Evolutionary conservation across 805 yeast species (phyloP).

Genomic region (Cyberlindnera misumaiensis): DNA sequence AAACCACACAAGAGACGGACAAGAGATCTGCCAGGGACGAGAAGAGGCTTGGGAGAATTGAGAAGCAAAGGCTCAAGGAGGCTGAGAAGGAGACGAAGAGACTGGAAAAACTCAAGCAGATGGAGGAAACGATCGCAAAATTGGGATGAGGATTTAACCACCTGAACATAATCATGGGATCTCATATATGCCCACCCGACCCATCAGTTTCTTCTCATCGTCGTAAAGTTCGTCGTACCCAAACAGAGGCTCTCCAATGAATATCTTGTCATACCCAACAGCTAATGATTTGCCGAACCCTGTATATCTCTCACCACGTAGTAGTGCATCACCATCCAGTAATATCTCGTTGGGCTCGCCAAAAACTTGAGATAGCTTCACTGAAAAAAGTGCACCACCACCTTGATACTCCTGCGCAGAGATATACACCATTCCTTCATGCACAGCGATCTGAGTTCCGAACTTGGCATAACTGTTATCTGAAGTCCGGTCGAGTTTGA

Average conservation of each 20-base stretch:
- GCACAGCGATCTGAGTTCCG: slow-evolving; percentile 6
- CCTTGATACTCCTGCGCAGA: slow-evolving; percentile 47
- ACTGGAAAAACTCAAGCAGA: slow-evolving; percentile 12
- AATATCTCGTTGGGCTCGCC: not conserved
- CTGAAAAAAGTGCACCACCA: slow-evolving; percentile 34
- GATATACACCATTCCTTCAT: slow-evolving; percentile 24
- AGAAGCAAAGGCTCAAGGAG: slow-evolving; percentile 19
- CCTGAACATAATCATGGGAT: not conserved
- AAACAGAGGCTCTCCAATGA: slow-evolving; percentile 33
- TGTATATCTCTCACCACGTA: slow-evolving; percentile 22
- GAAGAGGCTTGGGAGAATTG: slow-evolving; percentile 18
- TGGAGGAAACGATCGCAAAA: slow-evolving; percentile 8
- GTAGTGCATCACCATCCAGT: slow-evolving; percentile 9
- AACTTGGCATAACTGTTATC: slow-evolving; percentile 10
- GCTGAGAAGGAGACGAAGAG: slow-evolving; percentile 18
- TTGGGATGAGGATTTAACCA: not conserved
- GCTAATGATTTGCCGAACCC: slow-evolving; percentile 40
- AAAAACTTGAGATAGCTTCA: slow-evolving; percentile 22
- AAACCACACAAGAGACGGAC: slow-evolving; percentile 17
- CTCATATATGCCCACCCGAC: slow-evolving; percentile 24
- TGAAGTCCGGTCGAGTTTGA: not conserved
- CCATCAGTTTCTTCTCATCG: slow-evolving; percentile 23
- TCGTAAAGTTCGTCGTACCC: slow-evolving; percentile 27
- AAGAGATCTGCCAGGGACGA: slow-evolving; percentile 10
- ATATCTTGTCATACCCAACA: slow-evolving; percentile 21